Conservation (phyloP, 2,329 filamentous ascomycete species). For the Monosporascus sp. region DNA sequence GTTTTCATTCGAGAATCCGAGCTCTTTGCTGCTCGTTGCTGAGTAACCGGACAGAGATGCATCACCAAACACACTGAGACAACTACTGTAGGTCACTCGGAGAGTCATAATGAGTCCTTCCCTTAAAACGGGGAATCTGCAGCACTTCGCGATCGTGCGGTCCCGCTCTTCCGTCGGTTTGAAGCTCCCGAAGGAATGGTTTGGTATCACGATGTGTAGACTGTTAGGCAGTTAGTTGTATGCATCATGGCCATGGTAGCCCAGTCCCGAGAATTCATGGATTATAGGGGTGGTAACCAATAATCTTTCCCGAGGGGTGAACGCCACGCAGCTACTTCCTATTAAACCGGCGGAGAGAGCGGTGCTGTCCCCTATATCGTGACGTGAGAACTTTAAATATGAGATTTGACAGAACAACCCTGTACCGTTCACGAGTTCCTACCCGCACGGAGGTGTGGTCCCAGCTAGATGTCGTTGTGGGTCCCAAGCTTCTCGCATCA, state of each 20-base stretch:
- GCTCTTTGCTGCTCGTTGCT: too few relatives aligned
- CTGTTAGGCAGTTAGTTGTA: neutral
- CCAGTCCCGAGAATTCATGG: neutral
- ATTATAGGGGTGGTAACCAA: neutral
- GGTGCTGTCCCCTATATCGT: neutral
- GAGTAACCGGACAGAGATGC: too few relatives aligned
- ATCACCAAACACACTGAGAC: too few relatives aligned
- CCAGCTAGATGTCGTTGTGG: neutral
- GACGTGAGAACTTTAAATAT: neutral
- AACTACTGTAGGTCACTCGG: too few relatives aligned
- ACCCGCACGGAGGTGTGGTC: neutral
- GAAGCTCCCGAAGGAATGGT: neutral
- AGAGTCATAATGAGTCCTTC: too few relatives aligned
- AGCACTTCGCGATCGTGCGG: neutral
- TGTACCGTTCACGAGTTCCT: neutral
- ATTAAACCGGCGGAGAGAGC: neutral
- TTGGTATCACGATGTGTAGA: neutral
- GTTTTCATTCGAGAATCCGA: too few relatives aligned
- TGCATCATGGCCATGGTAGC: neutral
- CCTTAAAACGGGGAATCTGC: neutral
- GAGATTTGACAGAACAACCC: neutral
- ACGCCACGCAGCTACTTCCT: neutral
- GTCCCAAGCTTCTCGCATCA: conserved; percentile 19
- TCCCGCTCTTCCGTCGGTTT: neutral
- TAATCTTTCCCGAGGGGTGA: neutral